Evolutionary conservation across 257 asterid genomes (phyloP), one percentile per base, ranked within the genome.

Genomic region (Sherardia arvensis): DNA sequence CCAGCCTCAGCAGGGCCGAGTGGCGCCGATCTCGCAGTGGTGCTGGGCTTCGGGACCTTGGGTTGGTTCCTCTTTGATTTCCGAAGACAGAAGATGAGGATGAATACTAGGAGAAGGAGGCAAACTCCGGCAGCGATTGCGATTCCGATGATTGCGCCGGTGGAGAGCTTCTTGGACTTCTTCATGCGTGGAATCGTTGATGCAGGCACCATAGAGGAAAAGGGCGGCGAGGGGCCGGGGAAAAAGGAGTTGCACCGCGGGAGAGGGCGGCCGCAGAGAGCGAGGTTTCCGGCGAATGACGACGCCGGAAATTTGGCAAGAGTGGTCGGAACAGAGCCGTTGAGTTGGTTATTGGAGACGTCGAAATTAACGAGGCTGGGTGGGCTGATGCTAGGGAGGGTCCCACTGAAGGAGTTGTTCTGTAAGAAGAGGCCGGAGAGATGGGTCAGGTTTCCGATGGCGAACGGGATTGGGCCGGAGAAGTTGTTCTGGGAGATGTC

Each of bases 181-280:
- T 64, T 73, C 4, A n/a, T n/a, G n/a, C n/a, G n/a, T n/a, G n/a
- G n/a, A n/a, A n/a, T n/a, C n/a, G n/a, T n/a, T n/a, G n/a, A n/a
- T n/a, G n/a, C n/a, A n/a, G n/a, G n/a, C 3, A 7, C 40, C 47
- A 71, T 58, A 20, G 36, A 61, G 6, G 73, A 18, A 0, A 96
- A 95, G 2, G 99, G 70, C 2, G 96, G 91, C 3, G 94, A 65
- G 0, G 99, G 96, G 8, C 92, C 59, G 1, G 92, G 91, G 73
- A 93, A 93, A 43, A 93, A 93, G 0, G 99, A 90, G 45, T n/a
- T 79, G 72, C 99, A 93, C 8, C 96, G 80, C 1, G 91, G 85
- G 73, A 93, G 64, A 17, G 99, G 99, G 0, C 76, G 70, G 23
- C 96, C 99, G 76, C 99, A 93, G 12, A 93, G 74, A 25, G 76